Evolutionary conservation across 352 stramenopile genomes (phyloP).

Genomic region (Phytophthora podocarpi): DNA sequence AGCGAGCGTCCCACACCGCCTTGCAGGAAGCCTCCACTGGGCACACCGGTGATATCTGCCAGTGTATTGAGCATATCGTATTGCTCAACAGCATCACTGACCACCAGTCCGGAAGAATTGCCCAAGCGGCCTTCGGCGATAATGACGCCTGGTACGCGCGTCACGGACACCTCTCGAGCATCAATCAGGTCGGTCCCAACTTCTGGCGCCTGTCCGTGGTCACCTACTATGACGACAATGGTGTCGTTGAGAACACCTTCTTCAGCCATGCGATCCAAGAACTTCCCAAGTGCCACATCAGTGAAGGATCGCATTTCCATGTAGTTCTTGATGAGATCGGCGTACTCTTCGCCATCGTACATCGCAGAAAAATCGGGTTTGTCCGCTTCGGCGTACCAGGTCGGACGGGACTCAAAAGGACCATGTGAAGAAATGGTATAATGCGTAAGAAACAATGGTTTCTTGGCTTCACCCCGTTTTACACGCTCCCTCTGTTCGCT

Average conservation of each 20-base stretch:
- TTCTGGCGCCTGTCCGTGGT: not conserved
- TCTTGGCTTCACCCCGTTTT: constrained; percentile 20
- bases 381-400: constrained; percentile 35
- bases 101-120: constrained; percentile 12
- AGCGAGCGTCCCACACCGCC: constrained; percentile 4
- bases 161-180: constrained; percentile 12
- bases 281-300: constrained; percentile 9
- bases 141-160: constrained; percentile 1
- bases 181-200: not conserved
- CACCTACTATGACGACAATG: constrained; percentile 1
- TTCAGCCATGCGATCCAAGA: constrained; percentile 7
- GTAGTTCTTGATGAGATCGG: not conserved
- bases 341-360: constrained; percentile 2
- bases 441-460: constrained; percentile 49
- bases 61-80: too few species aligned
- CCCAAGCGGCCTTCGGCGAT: constrained; percentile 14
- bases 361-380: constrained; percentile 42
- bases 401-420: constrained; percentile 29
- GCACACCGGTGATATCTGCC: constrained; percentile 3
- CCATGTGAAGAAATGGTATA: constrained; percentile 61
- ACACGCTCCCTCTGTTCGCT: constrained; percentile 27
- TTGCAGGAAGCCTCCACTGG: not conserved
- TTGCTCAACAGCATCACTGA: constrained; percentile 22
- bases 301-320: constrained; percentile 9
- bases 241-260: constrained; percentile 15